A percentile compares a stretch with the other conserved stretches of the same genome.
These are phyloP conservation scores for Amanita phalloides DNA, from an alignment of 768 basidiomycete species.

Conservation along the genomic window DNA sequence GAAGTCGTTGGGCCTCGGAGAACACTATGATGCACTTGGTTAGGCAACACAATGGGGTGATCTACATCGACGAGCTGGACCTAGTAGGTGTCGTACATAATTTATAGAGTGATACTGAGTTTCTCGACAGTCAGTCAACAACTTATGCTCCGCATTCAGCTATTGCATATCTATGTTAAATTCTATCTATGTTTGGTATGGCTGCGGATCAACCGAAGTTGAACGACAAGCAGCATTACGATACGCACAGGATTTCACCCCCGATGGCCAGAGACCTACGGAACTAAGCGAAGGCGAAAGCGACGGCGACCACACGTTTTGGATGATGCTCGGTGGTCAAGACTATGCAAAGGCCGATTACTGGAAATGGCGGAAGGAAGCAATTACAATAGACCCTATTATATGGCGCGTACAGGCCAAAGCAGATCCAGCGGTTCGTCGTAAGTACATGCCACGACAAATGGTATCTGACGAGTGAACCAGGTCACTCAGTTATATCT, in stretches of 20 bases:
- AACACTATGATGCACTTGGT: constrained; percentile 79
- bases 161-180: constrained; percentile 67
- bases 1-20: constrained; percentile 66
- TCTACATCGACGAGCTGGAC: constrained; percentile 65
- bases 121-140: constrained; percentile 38
- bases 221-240: constrained; percentile 54
- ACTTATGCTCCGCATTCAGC: constrained; percentile 78
- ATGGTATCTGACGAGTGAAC: constrained; percentile 1
- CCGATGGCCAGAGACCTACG: constrained; percentile 26
- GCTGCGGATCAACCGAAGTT: constrained; percentile 46
- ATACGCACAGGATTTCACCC: constrained; percentile 44
- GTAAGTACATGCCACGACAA: background rate
- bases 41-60: constrained; percentile 34
- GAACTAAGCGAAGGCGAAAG: constrained; percentile 59
- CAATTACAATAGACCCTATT: constrained; percentile 31
- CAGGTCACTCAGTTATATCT: constrained; percentile 39
- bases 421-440: constrained; percentile 28
- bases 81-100: constrained; percentile 31
- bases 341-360: constrained; percentile 72
- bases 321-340: constrained; percentile 75
- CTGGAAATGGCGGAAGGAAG: constrained; percentile 60
- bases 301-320: constrained; percentile 70
- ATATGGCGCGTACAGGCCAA: constrained; percentile 49
- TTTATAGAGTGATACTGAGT: constrained; percentile 3
- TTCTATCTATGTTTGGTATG: constrained; percentile 74